Conservation (phyloP, 495 filamentous ascomycete genomes). For the Diplogelasinospora grovesii region DNA sequence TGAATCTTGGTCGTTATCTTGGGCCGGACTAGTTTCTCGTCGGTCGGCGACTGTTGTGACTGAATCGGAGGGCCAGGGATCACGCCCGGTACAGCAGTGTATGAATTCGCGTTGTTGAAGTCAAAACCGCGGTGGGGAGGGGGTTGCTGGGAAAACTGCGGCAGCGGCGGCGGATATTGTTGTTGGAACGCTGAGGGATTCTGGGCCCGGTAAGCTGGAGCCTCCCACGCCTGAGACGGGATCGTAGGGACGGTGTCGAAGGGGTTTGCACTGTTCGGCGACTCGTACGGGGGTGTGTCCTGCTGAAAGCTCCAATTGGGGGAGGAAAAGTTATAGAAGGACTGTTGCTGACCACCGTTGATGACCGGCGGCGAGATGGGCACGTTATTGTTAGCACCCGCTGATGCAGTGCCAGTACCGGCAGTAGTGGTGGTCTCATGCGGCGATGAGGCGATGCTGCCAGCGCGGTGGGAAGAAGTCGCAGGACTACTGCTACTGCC, state of each 20-base stretch:
- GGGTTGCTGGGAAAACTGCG: constrained; percentile 14
- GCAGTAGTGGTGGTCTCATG: constrained; percentile 6
- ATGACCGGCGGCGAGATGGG: constrained; percentile 24
- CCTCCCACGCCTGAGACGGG: constrained; percentile 18
- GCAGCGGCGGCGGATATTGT: constrained; percentile 10
- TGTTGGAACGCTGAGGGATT: constrained; percentile 25
- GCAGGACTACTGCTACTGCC: too few relatives aligned
- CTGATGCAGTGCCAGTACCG: constrained; percentile 17
- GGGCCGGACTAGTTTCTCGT: constrained; percentile 9
- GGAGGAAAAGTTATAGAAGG: constrained; percentile 23
- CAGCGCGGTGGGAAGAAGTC: neutral
- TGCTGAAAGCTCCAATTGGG: constrained; percentile 37
- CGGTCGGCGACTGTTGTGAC: constrained; percentile 8
- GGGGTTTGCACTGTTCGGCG: constrained; percentile 15
- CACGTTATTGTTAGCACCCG: constrained; percentile 25
- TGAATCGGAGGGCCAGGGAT: constrained; percentile 5
- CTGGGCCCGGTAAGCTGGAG: constrained; percentile 21
- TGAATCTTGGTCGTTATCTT: constrained; percentile 16
- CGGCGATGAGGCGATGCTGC: constrained; percentile 8
- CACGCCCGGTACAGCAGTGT: too few relatives aligned
- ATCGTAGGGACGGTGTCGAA: constrained; percentile 7
- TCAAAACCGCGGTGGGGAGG: constrained; percentile 9
- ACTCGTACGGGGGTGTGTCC: constrained; percentile 40
- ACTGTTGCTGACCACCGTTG: constrained; percentile 27
- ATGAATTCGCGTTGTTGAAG: too few relatives aligned